phyloP scores from a whole-genome alignment of 2,329 filamentous ascomycete species.

The Taxawa tesnikishii region DNA sequence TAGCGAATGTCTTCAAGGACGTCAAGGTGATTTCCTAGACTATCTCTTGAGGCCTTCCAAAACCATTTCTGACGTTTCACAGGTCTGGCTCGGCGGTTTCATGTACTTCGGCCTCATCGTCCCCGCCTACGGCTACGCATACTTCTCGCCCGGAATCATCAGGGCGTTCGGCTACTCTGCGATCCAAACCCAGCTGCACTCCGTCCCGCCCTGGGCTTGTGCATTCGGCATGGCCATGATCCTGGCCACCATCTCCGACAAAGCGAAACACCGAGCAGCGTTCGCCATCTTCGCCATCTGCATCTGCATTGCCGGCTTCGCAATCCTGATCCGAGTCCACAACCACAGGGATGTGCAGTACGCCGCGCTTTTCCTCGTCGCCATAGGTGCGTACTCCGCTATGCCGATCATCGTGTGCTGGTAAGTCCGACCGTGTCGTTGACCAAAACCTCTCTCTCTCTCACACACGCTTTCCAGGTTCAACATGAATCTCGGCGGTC shows the following conservation, averaged over 20 bases:
- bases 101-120: conserved; percentile 39
- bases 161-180: conserved; percentile 36
- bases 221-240: conserved; percentile 72
- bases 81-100: conserved; percentile 35
- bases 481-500: conserved; percentile 41
- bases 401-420: conserved; percentile 57
- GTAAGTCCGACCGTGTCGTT: too few relatives aligned
- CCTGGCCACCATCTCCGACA: conserved; percentile 61
- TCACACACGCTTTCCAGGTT: conserved; percentile 38
- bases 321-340: conserved; percentile 60
- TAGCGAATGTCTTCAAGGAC: conserved; percentile 35
- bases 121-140: conserved; percentile 30
- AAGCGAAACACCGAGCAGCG: conserved; percentile 56
- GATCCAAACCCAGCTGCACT: conserved; percentile 42
- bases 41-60: too few relatives aligned
- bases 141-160: conserved; percentile 37
- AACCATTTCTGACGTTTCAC: too few relatives aligned
- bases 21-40: too few relatives aligned
- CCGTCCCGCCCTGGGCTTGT: conserved; percentile 50
- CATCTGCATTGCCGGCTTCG: conserved; percentile 62
- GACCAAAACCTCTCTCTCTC: too few relatives aligned
- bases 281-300: conserved; percentile 60
- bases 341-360: conserved; percentile 58
- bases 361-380: conserved; percentile 68
- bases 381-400: conserved; percentile 69